Base-by-base conservation (phyloP, 176 grass and related monocot genomes). In the Paspalum notatum region DNA sequence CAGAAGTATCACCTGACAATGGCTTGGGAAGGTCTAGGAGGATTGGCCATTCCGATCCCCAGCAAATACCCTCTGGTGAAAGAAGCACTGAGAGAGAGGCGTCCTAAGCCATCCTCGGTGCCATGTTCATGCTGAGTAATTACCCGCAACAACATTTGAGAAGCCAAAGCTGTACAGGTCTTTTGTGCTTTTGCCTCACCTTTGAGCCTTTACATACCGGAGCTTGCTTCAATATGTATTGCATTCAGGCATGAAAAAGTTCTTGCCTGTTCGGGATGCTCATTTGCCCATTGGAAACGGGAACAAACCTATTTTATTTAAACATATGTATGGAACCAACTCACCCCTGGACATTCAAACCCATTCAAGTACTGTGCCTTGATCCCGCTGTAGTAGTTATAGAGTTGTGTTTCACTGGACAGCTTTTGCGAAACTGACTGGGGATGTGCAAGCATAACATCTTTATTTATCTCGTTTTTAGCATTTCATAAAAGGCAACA, bases 41-140 rank as follows among this genome's bases (percentile, higher is more conserved):
- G 79, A 70, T 83, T 58, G n/a, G 61, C 17, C 49, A 83, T 38
- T 83, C 86, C 38, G 90, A 88, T 75, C 80, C 86, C 49, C 85
- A 72, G 73, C 90, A 91, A 84, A 72, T 86, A 90, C 32, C 77
- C 42, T 70, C 80, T 38, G 90, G 62, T 79, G 90, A 96, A 74
- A 79, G 90, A 80, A 89, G 63, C 79, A 82, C 85, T 25, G 93
- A 93, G 79, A 85, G 75, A 71, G 88, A 91, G 72, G 83, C 86
- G 65, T 93, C 89, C 53, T 90, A 91, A 69, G 85, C 88, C 72
- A 61, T 81, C 74, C 80, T 82, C 42, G 58, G 77, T 80, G 53
- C 14, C 24, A 45, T n/a, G 62, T 68, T 48, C 70, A 75, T 84
- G 87, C 65, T 53, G 40, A 82, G 72, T 82, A 82, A 81, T 82